phyloP scores from a whole-genome alignment of 495 filamentous ascomycete species.

The Podospora australis region DNA sequence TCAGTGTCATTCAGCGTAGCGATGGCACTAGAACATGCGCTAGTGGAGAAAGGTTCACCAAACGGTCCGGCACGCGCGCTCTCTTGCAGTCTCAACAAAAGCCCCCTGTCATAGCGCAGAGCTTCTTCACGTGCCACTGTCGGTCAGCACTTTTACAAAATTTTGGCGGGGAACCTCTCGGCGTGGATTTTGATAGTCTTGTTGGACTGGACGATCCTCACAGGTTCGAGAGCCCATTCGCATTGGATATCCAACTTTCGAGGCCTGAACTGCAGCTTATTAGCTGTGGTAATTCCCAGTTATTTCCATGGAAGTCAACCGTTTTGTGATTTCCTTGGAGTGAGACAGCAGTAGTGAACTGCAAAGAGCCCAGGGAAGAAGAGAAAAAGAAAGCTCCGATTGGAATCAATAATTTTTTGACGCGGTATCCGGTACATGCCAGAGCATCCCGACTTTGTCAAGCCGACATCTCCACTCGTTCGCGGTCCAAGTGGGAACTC shows the following conservation, averaged over 20 bases:
- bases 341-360: background rate
- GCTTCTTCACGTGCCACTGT: conserved; percentile 15
- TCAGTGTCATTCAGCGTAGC: background rate
- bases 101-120: conserved; percentile 5
- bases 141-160: background rate
- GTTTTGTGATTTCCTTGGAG: no score
- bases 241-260: no score
- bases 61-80: background rate
- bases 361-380: no score
- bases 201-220: no score
- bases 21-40: conserved; percentile 11
- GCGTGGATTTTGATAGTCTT: background rate
- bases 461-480: background rate
- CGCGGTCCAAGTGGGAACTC: background rate
- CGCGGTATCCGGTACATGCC: no score
- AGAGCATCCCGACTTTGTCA: no score
- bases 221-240: no score
- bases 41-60: conserved; percentile 9
- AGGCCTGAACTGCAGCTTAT: no score
- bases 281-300: background rate
- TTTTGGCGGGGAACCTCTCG: conserved; percentile 4
- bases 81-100: conserved; percentile 11
- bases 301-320: no score
- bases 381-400: background rate
- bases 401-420: background rate